These are phyloP conservation scores for Calocybe indica DNA, from an alignment of 768 basidiomycete species.

Conservation along the genomic window DNA sequence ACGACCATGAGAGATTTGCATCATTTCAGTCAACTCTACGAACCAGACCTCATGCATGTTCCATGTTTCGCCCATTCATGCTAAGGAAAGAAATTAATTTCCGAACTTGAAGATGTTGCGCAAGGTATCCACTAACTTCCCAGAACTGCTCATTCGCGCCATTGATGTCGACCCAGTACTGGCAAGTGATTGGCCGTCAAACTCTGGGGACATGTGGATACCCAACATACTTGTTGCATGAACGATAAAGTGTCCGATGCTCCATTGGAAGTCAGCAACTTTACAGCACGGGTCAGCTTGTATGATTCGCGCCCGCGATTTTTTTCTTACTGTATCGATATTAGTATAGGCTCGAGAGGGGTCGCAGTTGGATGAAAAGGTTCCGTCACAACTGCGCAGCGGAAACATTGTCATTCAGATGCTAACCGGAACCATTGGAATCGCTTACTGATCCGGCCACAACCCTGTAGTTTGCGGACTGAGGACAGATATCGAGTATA, in stretches of 20 bases:
- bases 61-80: conserved; percentile 74
- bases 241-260: conserved; percentile 52
- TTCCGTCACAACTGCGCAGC: conserved; percentile 44
- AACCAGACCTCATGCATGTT: conserved; percentile 41
- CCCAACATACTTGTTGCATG: conserved; percentile 37
- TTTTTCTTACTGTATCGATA: conserved; percentile 20
- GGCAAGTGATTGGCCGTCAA: not conserved
- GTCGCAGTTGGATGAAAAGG: conserved; percentile 30
- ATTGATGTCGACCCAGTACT: conserved; percentile 60
- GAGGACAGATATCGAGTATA: not conserved
- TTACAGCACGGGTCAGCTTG: not conserved
- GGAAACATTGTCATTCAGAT: not conserved
- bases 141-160: conserved; percentile 61
- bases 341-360: conserved; percentile 29
- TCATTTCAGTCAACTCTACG: not conserved
- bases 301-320: not conserved
- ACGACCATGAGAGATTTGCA: conserved; percentile 9
- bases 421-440: not conserved
- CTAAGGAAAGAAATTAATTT: conserved; percentile 21
- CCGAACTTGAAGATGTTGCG: not conserved
- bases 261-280: conserved; percentile 56
- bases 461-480: conserved; percentile 34
- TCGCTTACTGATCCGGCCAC: conserved; percentile 58
- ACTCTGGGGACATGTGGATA: not conserved
- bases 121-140: conserved; percentile 37